Base-by-base conservation (phyloP, 129 eudicot species). In the Escallonia rubra region DNA sequence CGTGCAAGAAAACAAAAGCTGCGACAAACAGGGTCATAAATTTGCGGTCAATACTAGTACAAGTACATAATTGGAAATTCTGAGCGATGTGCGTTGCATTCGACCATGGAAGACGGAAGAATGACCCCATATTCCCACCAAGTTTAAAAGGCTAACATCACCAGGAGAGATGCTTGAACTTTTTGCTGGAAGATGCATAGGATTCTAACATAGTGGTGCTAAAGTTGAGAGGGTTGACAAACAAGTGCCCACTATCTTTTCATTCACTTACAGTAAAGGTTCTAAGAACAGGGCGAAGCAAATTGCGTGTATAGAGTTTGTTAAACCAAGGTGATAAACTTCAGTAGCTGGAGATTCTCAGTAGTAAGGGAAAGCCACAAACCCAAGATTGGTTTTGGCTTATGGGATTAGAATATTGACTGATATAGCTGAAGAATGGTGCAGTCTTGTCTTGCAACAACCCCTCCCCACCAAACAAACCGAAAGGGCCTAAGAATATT, bases 201-300 rank as follows among this genome's bases (percentile, higher is more conserved):
- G 69, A 65, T 65, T 39, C 59, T 65, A 40, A 49, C 40, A 65
- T 34, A 34, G 46, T 65, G 56, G 59, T 65, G 69, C 15, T 48
- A 51, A 10, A 34, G 42, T 6, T 43, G 16, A 11, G 39, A 7
- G 59, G 45, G 59, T 40, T 65, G 8, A 39, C 50, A 47, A 23
- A 34, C 38, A 50, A 50, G 39, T 38, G 2, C 34, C 68, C 68
- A 64, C 55, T 47, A 64, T 43, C 68, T 16, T 4, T 64, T 23
- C 1, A 23, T 23, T 23, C 34, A 23, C 34, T 1, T 0, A 23
- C 34, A 23, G 34, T 23, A 1, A 23, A 23, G 34, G 34, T 23
- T 23, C 34, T 23, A 23, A 23, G 34, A 23, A 23, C 34, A 23
- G 34, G 34, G 34, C 1, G 34, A 23, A 23, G 34, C 34, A 23